These are phyloP conservation scores for Mycena olivaceomarginata DNA, from an alignment of 768 basidiomycete genomes.

Conservation along the genomic window DNA sequence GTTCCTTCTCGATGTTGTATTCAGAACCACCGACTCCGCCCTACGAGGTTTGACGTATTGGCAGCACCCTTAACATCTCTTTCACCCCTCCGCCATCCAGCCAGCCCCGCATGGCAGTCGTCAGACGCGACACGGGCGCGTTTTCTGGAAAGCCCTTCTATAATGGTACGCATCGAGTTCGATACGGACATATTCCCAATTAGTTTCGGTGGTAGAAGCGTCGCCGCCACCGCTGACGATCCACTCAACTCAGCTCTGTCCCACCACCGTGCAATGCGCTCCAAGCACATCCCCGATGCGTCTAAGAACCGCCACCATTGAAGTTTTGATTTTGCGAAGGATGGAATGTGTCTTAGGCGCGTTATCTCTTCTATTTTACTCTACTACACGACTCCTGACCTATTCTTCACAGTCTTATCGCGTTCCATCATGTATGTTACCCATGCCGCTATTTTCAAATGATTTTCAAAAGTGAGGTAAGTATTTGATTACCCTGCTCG, in stretches of 20 bases:
- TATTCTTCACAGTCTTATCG: neutral
- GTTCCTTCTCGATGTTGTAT: conserved; percentile 1
- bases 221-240: conserved; percentile 1
- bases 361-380: too few relatives aligned
- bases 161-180: neutral
- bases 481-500: too few relatives aligned
- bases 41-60: neutral
- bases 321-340: neutral
- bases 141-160: neutral
- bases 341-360: neutral
- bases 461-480: neutral
- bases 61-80: neutral
- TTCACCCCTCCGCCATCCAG: neutral
- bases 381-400: neutral
- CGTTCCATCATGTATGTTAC: neutral
- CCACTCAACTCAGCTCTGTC: too few relatives aligned
- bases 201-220: neutral
- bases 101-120: conserved; percentile 1
- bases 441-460: neutral
- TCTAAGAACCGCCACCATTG: conserved; percentile 1
- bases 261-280: too few relatives aligned
- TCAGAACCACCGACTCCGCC: neutral
- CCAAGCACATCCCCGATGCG: conserved; percentile 1
- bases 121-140: neutral
- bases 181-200: neutral